Conservation (phyloP, 2,329 filamentous ascomycete species). For the Alternaria brassicicola region DNA sequence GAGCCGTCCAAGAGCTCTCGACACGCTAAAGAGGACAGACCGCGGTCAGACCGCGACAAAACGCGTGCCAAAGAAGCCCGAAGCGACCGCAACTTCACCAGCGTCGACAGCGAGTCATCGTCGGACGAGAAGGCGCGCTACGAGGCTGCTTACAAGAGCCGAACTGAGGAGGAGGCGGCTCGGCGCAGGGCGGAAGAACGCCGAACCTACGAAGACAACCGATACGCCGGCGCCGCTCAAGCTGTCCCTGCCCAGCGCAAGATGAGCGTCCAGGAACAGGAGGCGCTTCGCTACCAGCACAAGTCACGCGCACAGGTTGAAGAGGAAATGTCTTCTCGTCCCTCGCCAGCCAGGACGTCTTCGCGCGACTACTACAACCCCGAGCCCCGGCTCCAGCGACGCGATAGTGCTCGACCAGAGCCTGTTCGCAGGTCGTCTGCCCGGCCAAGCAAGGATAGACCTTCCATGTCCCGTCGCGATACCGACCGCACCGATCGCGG, state of each 20-base stretch:
- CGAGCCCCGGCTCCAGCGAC: constrained; percentile 33
- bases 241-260: constrained; percentile 28
- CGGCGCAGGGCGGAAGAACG: constrained; percentile 39
- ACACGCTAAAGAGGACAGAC: constrained; percentile 45
- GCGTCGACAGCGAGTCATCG: constrained; percentile 42
- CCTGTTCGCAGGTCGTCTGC: constrained; percentile 44
- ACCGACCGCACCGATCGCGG: constrained; percentile 39
- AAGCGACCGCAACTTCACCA: constrained; percentile 47
- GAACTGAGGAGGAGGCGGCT: constrained; percentile 34
- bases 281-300: constrained; percentile 39
- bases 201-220: constrained; percentile 36
- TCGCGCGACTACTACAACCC: constrained; percentile 40
- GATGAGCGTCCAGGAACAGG: constrained; percentile 31
- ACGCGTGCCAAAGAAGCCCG: constrained; percentile 50
- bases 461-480: constrained; percentile 31
- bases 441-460: constrained; percentile 37
- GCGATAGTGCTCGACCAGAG: constrained; percentile 34
- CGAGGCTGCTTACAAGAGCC: constrained; percentile 39
- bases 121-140: constrained; percentile 43
- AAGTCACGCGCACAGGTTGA: constrained; percentile 36
- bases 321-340: constrained; percentile 27
- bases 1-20: constrained; percentile 31
- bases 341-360: constrained; percentile 36
- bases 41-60: constrained; percentile 49
- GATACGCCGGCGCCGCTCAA: constrained; percentile 13